phyloP scores from a whole-genome alignment of 768 basidiomycete species.

The Lactarius evosmus region DNA sequence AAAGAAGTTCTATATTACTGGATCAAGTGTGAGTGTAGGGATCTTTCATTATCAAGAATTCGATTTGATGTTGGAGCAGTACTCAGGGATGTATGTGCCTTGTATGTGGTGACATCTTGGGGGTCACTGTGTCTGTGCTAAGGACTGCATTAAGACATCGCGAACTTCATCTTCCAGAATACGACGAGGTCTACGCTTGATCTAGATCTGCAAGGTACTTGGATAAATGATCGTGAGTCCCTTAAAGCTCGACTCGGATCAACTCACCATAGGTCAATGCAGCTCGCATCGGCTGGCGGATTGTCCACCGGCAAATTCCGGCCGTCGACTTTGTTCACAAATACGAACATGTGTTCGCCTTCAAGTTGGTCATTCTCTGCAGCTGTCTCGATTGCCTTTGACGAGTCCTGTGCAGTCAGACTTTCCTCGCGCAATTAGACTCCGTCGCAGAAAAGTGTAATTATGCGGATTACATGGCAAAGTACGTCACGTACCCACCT shows the following conservation, averaged over 20 bases:
- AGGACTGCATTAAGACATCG: conserved; percentile 50
- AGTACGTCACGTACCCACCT: conserved; percentile 67
- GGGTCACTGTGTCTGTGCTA: neutral
- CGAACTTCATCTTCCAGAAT: conserved; percentile 67
- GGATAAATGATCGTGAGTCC: conserved; percentile 66
- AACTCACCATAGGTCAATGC: neutral
- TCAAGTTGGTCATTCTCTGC: conserved; percentile 50
- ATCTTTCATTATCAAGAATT: neutral
- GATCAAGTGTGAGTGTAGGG: conserved; percentile 65
- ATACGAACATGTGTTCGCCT: conserved; percentile 63
- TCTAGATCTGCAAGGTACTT: conserved; percentile 63
- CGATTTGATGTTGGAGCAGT: conserved; percentile 40
- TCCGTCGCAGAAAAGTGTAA: conserved; percentile 51
- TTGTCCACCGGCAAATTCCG: conserved; percentile 67
- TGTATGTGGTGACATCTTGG: conserved; percentile 44
- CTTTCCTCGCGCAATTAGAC: conserved; percentile 60
- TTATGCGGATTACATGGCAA: conserved; percentile 58
- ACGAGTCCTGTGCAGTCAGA: conserved; percentile 42
- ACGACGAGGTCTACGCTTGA: conserved; percentile 43
- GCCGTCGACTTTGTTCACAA: conserved; percentile 73
- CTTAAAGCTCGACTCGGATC: neutral
- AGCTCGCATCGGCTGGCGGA: conserved; percentile 59
- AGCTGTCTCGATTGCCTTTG: neutral
- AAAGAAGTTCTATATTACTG: conserved; percentile 66
- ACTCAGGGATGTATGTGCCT: conserved; percentile 68